Evolutionary conservation across 2,329 filamentous ascomycete species (phyloP), one percentile per base, ranked within the genome.

Genomic region (Diaporthe longicolla): DNA sequence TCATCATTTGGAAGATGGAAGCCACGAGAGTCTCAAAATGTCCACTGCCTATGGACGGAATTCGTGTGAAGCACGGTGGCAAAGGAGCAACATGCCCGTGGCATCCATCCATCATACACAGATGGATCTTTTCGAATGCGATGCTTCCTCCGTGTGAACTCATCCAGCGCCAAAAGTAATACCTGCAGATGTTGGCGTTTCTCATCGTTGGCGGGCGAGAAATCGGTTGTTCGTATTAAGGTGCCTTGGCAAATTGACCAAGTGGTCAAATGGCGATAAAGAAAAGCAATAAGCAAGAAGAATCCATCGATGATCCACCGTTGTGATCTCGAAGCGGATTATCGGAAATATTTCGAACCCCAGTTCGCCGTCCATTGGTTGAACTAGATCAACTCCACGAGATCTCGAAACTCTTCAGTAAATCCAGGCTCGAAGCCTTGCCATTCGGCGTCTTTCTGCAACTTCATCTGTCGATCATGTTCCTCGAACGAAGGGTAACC

Each of bases 311-410:
- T 29, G 19, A 40, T 8, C 43, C 29, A 19, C 32, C 45, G 7
- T 32, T 9, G 24, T 19, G 26, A 11, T 21, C 2, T 43, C 17
- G 4, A 43, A 19, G 15, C 40, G 15, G 40, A 43, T 19, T 15
- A 17, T 43, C 40, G 19, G 15, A 19, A 19, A 43, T 43, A 7
- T 19, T 15, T 43, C 40, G 40, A 17, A 19, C 40, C 17, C 40
- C 40, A 43, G 6, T 17, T 17, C 40, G 40, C 40, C 40, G 40
- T 43, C 40, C 40, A 17, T 43, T 13, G 13, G 40, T 43, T 26
- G 17, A 48, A 21, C 55, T 71, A 75, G 45, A 75, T 61, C 26
- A 75, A 74, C 24, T 75, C 71, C 29, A 75, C 74, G 37, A 72
- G 37, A 26, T 45, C 71, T 8, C 72, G 71, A 11, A 74, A 75